These are phyloP conservation scores for Zanthoxylum bungeanum DNA, from an alignment of 345 rosid genomes.

Conservation along the genomic window DNA sequence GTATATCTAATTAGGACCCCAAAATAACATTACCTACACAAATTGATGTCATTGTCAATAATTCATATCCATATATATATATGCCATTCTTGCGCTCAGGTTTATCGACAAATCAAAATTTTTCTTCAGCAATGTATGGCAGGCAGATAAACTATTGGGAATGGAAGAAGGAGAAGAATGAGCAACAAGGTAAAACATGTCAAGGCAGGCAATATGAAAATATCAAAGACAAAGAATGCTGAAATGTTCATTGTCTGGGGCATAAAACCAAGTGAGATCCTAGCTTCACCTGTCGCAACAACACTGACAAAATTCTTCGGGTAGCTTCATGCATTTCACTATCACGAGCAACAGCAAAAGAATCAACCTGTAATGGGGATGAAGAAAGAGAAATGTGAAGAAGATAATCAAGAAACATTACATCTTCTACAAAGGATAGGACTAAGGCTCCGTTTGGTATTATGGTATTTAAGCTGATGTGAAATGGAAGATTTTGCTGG, in stretches of 20 bases:
- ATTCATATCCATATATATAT: not conserved
- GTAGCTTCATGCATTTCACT: slow-evolving; percentile 94
- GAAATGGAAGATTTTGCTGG: too few relatives aligned
- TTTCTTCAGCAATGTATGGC: not conserved
- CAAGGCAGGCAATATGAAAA: too few relatives aligned
- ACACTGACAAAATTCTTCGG: slow-evolving; percentile 80
- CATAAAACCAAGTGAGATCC: not conserved
- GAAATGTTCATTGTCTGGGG: not conserved
- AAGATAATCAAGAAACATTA: not conserved
- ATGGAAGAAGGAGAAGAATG: not conserved
- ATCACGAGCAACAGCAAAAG: slow-evolving; percentile 84
- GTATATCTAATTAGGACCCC: slow-evolving; percentile 1
- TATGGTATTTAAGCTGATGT: too few relatives aligned
- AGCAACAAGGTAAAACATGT: not conserved
- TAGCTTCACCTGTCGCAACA: slow-evolving; percentile 73
- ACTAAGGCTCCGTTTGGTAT: too few relatives aligned
- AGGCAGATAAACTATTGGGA: not conserved
- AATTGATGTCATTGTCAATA: not conserved
- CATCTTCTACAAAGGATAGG: too few relatives aligned
- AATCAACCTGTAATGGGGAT: slow-evolving; percentile 65
- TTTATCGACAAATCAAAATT: not conserved
- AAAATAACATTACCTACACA: not conserved
- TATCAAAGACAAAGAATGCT: too few relatives aligned
- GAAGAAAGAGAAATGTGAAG: not conserved
- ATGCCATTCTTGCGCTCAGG: not conserved